Conservation (phyloP, 768 basidiomycete genomes). For the Mycena chlorophos region DNA sequence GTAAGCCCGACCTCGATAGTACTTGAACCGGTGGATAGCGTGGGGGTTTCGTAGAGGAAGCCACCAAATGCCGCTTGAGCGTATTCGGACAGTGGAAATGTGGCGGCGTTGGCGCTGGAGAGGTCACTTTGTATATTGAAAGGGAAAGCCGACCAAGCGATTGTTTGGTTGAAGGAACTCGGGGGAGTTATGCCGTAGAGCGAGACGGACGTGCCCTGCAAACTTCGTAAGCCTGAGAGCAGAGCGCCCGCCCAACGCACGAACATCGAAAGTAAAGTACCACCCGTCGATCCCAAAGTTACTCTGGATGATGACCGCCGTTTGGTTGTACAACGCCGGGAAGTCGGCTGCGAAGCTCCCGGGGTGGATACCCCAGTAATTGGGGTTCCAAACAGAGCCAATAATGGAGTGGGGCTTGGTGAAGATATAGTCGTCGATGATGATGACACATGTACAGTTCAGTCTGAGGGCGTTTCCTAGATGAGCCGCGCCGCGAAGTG, state of each 20-base stretch:
- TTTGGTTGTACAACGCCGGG: not conserved
- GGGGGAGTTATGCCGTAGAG: conserved; percentile 1
- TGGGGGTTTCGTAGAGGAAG: not conserved
- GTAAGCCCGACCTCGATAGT: not conserved
- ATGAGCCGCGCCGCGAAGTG: no score
- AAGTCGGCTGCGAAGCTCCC: no score
- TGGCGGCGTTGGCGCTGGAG: not conserved
- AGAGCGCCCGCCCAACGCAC: not conserved
- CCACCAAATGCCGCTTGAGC: not conserved
- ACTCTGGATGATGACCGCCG: not conserved
- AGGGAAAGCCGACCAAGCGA: not conserved
- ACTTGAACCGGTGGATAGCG: not conserved
- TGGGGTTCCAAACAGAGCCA: no score
- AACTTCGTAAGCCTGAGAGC: not conserved
- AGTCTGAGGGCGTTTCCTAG: no score
- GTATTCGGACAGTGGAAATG: not conserved
- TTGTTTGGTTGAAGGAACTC: not conserved
- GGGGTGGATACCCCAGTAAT: no score
- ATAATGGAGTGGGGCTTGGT: no score
- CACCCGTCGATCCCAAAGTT: not conserved
- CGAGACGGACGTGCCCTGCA: not conserved
- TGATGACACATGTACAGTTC: no score
- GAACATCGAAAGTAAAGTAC: not conserved
- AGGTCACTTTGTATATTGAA: not conserved
- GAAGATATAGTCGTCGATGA: no score